These are phyloP conservation scores for Neurospora sp. DNA, from an alignment of 495 filamentous ascomycete genomes.

Conservation along the genomic window DNA sequence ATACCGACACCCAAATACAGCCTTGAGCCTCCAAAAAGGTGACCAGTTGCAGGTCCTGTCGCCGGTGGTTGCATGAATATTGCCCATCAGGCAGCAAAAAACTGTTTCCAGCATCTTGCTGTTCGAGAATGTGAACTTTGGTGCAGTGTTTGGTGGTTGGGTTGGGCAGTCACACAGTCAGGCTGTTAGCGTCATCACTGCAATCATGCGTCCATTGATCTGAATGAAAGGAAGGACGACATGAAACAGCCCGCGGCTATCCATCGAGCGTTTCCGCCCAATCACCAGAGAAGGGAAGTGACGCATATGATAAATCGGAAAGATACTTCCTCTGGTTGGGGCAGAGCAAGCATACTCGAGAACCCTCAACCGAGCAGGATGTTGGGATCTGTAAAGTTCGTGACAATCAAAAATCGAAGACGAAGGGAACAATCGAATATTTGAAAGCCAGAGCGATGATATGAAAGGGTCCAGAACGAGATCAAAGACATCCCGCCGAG, in stretches of 20 bases:
- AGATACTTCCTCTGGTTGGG: neutral
- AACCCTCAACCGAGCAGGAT: neutral
- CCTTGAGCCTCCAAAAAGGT: neutral
- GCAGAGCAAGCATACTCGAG: neutral
- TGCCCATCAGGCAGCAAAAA: slow-evolving; percentile 13
- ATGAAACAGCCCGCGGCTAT: slow-evolving; percentile 22
- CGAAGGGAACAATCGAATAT: neutral
- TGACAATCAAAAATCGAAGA: neutral
- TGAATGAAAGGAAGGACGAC: slow-evolving; percentile 8
- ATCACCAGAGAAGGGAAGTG: slow-evolving; percentile 5
- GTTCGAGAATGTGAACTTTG: slow-evolving; percentile 1
- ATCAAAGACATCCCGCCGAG: neutral
- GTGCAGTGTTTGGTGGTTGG: neutral
- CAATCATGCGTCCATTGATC: slow-evolving; percentile 12
- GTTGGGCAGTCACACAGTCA: slow-evolving; percentile 27
- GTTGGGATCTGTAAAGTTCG: neutral
- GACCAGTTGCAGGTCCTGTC: slow-evolving; percentile 4
- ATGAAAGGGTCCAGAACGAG: slow-evolving; percentile 6
- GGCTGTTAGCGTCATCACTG: slow-evolving; percentile 7
- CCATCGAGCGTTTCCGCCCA: slow-evolving; percentile 13
- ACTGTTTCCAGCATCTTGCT: neutral
- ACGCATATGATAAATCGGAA: neutral
- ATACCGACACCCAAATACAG: neutral
- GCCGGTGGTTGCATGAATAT: neutral
- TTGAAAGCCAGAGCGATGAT: neutral